phyloP scores from a whole-genome alignment of 495 filamentous ascomycete genomes.

The Penicillium cataractarum region DNA sequence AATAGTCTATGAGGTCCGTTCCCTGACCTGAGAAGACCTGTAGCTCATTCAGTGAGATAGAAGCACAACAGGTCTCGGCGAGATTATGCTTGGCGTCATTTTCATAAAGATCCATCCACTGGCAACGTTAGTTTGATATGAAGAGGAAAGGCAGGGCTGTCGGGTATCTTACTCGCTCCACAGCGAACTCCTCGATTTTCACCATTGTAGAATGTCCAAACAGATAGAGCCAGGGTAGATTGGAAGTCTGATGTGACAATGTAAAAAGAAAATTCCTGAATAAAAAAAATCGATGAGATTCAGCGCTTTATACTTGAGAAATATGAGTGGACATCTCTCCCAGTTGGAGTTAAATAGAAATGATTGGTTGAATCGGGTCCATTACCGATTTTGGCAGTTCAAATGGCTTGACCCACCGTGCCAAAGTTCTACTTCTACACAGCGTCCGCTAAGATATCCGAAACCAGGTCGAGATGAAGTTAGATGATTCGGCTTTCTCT shows the following conservation, averaged over 20 bases:
- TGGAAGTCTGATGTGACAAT: neutral
- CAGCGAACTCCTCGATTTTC: conserved; percentile 70
- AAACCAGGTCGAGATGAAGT: neutral
- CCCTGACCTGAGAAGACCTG: conserved; percentile 53
- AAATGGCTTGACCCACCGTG: neutral
- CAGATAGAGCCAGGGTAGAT: neutral
- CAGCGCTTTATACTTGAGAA: neutral
- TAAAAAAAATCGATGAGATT: neutral
- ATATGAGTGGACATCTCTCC: neutral
- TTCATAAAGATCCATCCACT: conserved; percentile 92
- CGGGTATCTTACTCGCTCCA: conserved; percentile 64
- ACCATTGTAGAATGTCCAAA: conserved; percentile 56
- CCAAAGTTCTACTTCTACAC: neutral
- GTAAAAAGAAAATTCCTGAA: neutral
- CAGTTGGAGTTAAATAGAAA: neutral
- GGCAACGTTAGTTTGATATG: neutral
- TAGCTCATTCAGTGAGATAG: conserved; percentile 75
- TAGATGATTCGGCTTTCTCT: neutral
- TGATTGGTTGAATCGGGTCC: conserved; percentile 17
- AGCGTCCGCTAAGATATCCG: no score
- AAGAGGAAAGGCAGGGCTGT: neutral
- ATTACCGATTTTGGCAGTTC: conserved; percentile 16
- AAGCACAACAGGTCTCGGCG: conserved; percentile 83
- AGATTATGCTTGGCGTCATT: conserved; percentile 76
- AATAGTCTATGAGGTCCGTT: conserved; percentile 41